Evolutionary conservation across 2,329 filamentous ascomycete genomes (phyloP).

Genomic region (Gnomoniopsis smithogilvyi): DNA sequence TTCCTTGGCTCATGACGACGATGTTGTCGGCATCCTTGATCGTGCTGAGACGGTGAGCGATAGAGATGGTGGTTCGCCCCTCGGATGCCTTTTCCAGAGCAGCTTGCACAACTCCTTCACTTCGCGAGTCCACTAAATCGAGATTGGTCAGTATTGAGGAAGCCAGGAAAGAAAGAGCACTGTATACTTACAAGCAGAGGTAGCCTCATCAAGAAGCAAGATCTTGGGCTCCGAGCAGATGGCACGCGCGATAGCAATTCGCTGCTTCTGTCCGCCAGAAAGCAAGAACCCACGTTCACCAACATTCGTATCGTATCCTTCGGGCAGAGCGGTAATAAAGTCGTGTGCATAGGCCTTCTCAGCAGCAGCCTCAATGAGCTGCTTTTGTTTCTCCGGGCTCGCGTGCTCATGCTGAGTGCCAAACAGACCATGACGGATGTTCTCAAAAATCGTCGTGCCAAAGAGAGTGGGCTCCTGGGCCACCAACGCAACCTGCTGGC

Average conservation of each 20-base stretch:
- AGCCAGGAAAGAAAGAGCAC: too few relatives aligned
- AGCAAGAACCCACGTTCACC: constrained; percentile 90
- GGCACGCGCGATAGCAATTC: constrained; percentile 89
- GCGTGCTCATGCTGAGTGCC: constrained; percentile 74
- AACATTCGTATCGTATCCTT: constrained; percentile 92
- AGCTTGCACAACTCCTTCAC: constrained; percentile 90
- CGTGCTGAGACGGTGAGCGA: constrained; percentile 91
- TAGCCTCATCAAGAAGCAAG: constrained; percentile 90
- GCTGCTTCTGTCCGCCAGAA: constrained; percentile 94
- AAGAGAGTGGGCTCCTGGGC: constrained; percentile 93
- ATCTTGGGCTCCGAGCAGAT: constrained; percentile 91
- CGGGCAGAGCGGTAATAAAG: constrained; percentile 77
- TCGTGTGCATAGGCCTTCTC: constrained; percentile 93
- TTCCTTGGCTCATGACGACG: constrained; percentile 81
- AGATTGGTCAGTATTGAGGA: not conserved
- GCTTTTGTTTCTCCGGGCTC: constrained; percentile 62
- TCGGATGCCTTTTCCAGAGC: constrained; percentile 82
- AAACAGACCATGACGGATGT: constrained; percentile 87
- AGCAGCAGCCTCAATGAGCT: constrained; percentile 76
- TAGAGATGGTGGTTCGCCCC: constrained; percentile 91
- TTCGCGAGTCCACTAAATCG: constrained; percentile 90
- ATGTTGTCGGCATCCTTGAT: constrained; percentile 96
- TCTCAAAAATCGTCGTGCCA: constrained; percentile 81
- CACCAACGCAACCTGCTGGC: constrained; percentile 88
- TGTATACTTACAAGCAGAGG: constrained; percentile 31